Evolutionary conservation across 2,329 filamentous ascomycete genomes (phyloP).

Genomic region (Colletotrichum navitas): DNA sequence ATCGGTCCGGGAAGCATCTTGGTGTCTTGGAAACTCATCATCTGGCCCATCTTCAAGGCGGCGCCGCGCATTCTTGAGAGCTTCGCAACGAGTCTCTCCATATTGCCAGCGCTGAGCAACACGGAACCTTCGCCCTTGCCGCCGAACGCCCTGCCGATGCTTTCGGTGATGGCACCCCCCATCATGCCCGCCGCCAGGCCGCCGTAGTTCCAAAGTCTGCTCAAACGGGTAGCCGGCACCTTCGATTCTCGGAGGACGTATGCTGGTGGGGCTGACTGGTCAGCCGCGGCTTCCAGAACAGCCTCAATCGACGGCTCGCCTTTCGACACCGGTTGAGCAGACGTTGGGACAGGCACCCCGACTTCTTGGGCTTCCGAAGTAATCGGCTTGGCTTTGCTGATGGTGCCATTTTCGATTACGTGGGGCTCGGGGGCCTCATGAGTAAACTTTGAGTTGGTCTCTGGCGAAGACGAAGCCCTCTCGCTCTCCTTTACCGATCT

Average conservation of each 20-base stretch:
- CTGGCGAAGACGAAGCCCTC: background rate
- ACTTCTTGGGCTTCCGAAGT: background rate
- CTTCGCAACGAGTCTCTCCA: constrained; percentile 92
- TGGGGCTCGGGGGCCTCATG: background rate
- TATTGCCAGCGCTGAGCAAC: constrained; percentile 88
- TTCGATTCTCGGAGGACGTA: constrained; percentile 86
- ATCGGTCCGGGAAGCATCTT: constrained; percentile 93
- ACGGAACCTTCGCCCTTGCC: constrained; percentile 78
- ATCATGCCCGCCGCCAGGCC: constrained; percentile 96
- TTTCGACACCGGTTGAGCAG: background rate
- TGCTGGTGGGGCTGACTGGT: constrained; percentile 17
- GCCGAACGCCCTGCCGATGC: constrained; percentile 83
- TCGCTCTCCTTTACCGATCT: constrained; percentile 1
- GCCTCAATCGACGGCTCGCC: constrained; percentile 10
- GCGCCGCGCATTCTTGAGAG: constrained; percentile 96
- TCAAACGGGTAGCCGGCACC: constrained; percentile 88
- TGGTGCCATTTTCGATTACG: background rate
- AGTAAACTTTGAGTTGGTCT: background rate
- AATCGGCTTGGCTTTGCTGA: background rate
- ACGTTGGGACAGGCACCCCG: background rate
- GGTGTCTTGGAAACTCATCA: constrained; percentile 98
- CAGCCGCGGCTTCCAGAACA: constrained; percentile 7
- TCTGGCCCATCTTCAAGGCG: constrained; percentile 96
- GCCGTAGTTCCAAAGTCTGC: constrained; percentile 93
- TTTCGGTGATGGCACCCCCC: constrained; percentile 89